Conservation (phyloP, 805 yeast species). For the Barnettozyma sucrosica region DNA sequence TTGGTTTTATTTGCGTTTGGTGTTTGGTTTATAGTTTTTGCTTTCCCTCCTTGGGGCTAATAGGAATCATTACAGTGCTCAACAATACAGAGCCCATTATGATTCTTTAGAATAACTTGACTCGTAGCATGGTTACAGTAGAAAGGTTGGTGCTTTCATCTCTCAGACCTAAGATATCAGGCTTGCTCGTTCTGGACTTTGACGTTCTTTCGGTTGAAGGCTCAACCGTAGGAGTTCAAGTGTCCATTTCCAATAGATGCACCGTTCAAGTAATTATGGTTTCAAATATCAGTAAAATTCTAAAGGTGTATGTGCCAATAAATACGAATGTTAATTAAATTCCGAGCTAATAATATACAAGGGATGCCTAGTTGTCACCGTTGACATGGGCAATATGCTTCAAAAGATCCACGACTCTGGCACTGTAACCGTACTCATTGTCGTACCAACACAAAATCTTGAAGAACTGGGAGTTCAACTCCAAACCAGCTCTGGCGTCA, state of each 20-base stretch:
- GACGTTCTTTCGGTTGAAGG: no score
- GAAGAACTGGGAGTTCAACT: slow-evolving; percentile 81
- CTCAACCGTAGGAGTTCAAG: no score
- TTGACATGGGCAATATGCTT: slow-evolving; percentile 59
- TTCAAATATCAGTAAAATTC: no score
- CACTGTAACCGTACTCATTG: slow-evolving; percentile 93
- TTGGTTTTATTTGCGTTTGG: background rate
- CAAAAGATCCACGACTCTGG: slow-evolving; percentile 90
- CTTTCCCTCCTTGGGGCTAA: background rate
- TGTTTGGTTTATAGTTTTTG: slow-evolving; percentile 1
- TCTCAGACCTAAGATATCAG: no score
- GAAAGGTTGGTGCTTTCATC: background rate
- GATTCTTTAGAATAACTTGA: slow-evolving; percentile 7
- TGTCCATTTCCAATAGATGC: no score
- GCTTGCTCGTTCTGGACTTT: no score
- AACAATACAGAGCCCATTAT: slow-evolving; percentile 15
- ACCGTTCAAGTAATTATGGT: no score
- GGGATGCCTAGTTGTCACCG: slow-evolving; percentile 7
- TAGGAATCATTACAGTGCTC: slow-evolving; percentile 15
- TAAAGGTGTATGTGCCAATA: background rate
- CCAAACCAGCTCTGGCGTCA: slow-evolving; percentile 88
- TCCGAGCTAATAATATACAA: background rate
- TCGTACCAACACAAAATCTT: slow-evolving; percentile 94
- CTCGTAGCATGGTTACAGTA: background rate
- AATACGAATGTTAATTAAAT: background rate